Conservation (phyloP, 805 yeast genomes). For the Cyberlindnera misumaiensis region DNA sequence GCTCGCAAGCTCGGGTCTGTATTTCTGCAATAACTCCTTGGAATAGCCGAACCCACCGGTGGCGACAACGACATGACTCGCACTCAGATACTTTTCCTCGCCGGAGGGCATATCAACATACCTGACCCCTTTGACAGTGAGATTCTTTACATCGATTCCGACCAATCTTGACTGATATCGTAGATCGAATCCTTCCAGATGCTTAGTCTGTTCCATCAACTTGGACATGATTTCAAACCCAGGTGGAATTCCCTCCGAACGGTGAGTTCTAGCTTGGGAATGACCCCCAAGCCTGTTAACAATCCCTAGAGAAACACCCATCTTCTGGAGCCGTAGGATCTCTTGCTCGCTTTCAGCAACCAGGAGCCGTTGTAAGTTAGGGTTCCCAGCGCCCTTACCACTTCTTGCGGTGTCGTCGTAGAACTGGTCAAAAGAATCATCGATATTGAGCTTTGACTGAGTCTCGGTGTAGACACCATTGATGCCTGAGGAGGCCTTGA, state of each 20-base stretch:
- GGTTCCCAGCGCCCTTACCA: slow-evolving; percentile 54
- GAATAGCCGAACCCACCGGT: slow-evolving; percentile 52
- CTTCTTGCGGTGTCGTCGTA: slow-evolving; percentile 61
- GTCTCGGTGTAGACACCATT: slow-evolving; percentile 66
- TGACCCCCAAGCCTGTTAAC: slow-evolving; percentile 83
- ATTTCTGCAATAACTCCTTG: slow-evolving; percentile 31
- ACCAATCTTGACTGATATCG: slow-evolving; percentile 33
- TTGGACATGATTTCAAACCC: slow-evolving; percentile 51
- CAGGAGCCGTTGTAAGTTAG: slow-evolving; percentile 50
- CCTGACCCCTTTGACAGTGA: slow-evolving; percentile 35
- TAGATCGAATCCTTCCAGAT: slow-evolving; percentile 28
- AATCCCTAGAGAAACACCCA: slow-evolving; percentile 55
- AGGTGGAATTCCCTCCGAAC: slow-evolving; percentile 60
- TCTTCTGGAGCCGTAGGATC: slow-evolving; percentile 61
- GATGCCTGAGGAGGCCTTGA: slow-evolving; percentile 57
- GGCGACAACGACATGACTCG: slow-evolving; percentile 39
- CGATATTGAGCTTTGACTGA: slow-evolving; percentile 42
- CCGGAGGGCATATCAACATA: slow-evolving; percentile 28
- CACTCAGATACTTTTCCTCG: slow-evolving; percentile 17
- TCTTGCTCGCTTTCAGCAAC: slow-evolving; percentile 60
- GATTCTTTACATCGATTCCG: slow-evolving; percentile 25
- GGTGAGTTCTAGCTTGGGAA: slow-evolving; percentile 71
- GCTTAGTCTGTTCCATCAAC: slow-evolving; percentile 32
- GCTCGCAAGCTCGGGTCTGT: slow-evolving; percentile 38
- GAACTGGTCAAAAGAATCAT: slow-evolving; percentile 55